Conservation (phyloP, 768 basidiomycete genomes). For the Psilocybe tampanensis region DNA sequence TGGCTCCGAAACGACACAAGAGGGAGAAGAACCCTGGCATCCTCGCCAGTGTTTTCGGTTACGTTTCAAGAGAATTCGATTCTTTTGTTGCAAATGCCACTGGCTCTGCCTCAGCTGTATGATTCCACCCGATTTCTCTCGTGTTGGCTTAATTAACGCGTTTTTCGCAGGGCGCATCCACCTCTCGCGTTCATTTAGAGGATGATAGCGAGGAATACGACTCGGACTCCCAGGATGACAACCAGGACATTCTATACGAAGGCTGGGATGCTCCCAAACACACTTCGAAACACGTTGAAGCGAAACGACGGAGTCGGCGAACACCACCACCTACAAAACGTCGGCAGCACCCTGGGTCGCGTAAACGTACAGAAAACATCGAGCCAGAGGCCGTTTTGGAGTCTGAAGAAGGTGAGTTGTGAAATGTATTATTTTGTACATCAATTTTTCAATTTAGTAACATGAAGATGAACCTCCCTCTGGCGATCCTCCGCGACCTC, state of each 20-base stretch:
- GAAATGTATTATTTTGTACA: background rate
- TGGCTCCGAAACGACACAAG: constrained; percentile 14
- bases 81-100: constrained; percentile 73
- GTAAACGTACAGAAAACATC: background rate
- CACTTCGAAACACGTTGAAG: constrained; percentile 1
- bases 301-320: background rate
- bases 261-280: constrained; percentile 8
- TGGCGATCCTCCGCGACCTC: constrained; percentile 19
- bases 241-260: constrained; percentile 6
- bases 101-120: constrained; percentile 34
- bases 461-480: background rate
- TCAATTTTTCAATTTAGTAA: background rate
- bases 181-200: constrained; percentile 14
- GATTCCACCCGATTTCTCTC: constrained; percentile 3
- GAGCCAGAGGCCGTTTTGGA: background rate
- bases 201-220: constrained; percentile 16
- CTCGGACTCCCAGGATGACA: background rate
- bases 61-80: constrained; percentile 70
- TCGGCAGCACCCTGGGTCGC: background rate
- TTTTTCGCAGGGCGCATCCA: constrained; percentile 15
- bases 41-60: constrained; percentile 57
- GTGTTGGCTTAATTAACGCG: constrained; percentile 14
- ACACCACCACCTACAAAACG: background rate
- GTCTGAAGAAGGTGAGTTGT: constrained; percentile 9
- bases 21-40: constrained; percentile 18